These are phyloP conservation scores for Rhazya stricta DNA, from an alignment of 257 asterid species.

Conservation along the genomic window DNA sequence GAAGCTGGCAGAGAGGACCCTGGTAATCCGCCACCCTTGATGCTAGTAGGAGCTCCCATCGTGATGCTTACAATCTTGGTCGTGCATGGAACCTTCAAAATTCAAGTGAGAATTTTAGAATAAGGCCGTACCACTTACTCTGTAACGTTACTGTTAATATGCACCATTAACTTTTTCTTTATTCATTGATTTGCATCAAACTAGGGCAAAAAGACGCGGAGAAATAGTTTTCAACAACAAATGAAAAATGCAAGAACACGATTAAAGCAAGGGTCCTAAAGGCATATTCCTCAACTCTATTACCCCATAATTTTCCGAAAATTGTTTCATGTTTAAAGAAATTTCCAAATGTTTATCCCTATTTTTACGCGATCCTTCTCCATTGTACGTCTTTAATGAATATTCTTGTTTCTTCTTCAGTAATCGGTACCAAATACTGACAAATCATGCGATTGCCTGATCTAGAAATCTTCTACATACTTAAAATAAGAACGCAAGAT, in stretches of 20 bases:
- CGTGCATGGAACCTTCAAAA: slow-evolving; percentile 57
- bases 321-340: not conserved
- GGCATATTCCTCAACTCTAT: no score
- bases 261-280: not conserved
- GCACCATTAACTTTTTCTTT: not conserved
- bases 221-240: not conserved
- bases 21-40: slow-evolving; percentile 33
- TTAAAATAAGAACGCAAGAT: not conserved
- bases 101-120: not conserved
- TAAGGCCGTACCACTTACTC: not conserved
- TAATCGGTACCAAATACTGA: not conserved
- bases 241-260: not conserved
- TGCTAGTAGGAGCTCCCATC: slow-evolving; percentile 49
- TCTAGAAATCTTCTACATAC: not conserved
- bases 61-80: slow-evolving; percentile 56
- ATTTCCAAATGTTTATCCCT: not conserved
- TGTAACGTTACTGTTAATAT: no score
- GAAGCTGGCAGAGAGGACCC: slow-evolving; percentile 27
- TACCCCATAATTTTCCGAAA: not conserved
- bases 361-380: not conserved
- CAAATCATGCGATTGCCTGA: not conserved
- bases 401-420: not conserved
- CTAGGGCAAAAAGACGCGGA: not conserved
- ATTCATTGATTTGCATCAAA: no score
- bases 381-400: not conserved